Evolutionary conservation across 148 eudicot species (phyloP).

Genomic region (Persicaria tinctoria): DNA sequence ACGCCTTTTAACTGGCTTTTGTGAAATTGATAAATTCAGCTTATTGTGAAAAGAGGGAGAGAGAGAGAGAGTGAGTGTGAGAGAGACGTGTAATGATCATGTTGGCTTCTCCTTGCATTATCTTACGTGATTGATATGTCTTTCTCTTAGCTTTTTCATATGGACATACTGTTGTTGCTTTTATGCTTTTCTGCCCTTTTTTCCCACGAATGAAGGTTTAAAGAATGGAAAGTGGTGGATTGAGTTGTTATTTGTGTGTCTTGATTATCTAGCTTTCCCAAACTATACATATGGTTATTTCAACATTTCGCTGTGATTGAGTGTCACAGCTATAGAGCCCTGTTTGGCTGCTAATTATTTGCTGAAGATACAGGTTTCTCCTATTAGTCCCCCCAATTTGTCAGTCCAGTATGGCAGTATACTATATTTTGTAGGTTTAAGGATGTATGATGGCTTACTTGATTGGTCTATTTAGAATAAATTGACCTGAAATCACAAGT

Average conservation of each 20-base stretch:
- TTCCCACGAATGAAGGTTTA: background rate
- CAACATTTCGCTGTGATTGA: background rate
- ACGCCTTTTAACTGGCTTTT: slow-evolving; percentile 7
- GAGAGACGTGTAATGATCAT: background rate
- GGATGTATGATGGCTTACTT: background rate
- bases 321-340: background rate
- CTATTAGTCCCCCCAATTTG: background rate
- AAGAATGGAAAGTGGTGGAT: background rate
- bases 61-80: background rate
- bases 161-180: slow-evolving; percentile 1
- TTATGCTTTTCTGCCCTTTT: background rate
- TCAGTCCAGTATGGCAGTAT: background rate
- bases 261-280: background rate
- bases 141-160: background rate
- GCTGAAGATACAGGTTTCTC: background rate
- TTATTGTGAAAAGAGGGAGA: background rate
- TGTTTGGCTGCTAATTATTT: slow-evolving; percentile 1
- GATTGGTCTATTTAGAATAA: background rate
- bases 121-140: slow-evolving; percentile 8
- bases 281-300: no score
- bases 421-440: background rate
- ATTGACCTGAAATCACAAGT: background rate
- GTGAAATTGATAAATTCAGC: slow-evolving; percentile 10
- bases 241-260: background rate
- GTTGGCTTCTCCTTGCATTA: slow-evolving; percentile 8